Evolutionary conservation across 1,284 basidiomycete species (phyloP).

Genomic region (Fomitiporia mediterranea): DNA sequence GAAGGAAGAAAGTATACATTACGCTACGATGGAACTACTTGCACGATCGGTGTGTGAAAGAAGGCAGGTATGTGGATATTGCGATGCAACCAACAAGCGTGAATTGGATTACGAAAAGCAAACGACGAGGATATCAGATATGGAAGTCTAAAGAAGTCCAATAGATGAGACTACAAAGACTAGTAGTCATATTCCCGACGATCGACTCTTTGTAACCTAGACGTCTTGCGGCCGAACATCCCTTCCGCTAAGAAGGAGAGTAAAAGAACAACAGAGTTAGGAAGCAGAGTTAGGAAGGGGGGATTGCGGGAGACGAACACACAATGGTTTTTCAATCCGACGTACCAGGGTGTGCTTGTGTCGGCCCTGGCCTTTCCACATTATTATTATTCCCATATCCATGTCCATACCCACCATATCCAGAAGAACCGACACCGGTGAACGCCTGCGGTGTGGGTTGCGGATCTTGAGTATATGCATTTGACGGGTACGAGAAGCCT

Average conservation of each 20-base stretch:
- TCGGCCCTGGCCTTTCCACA: conserved; percentile 36
- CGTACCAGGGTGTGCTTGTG: conserved; percentile 46
- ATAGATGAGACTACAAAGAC: not conserved
- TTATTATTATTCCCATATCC: conserved; percentile 24
- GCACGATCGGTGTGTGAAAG: too few species aligned
- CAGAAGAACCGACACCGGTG: conserved; percentile 28
- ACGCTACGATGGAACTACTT: too few species aligned
- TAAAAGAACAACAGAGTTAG: not conserved
- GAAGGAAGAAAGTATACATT: conserved; percentile 8
- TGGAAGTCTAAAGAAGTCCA: not conserved
- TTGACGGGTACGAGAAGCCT: conserved; percentile 27
- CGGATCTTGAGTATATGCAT: conserved; percentile 42
- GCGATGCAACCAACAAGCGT: not conserved
- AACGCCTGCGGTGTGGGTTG: conserved; percentile 36
- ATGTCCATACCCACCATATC: conserved; percentile 28
- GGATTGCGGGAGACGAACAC: not conserved
- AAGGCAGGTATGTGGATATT: not conserved
- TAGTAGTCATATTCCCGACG: conserved; percentile 8
- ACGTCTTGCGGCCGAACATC: conserved; percentile 49
- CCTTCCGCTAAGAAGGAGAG: conserved; percentile 40
- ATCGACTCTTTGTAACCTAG: conserved; percentile 33
- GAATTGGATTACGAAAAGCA: not conserved
- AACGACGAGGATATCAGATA: not conserved
- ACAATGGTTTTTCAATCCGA: conserved; percentile 9
- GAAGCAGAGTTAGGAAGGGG: not conserved